These are phyloP conservation scores for Sonneratia alba DNA, from an alignment of 345 rosid genomes.

Conservation along the genomic window DNA sequence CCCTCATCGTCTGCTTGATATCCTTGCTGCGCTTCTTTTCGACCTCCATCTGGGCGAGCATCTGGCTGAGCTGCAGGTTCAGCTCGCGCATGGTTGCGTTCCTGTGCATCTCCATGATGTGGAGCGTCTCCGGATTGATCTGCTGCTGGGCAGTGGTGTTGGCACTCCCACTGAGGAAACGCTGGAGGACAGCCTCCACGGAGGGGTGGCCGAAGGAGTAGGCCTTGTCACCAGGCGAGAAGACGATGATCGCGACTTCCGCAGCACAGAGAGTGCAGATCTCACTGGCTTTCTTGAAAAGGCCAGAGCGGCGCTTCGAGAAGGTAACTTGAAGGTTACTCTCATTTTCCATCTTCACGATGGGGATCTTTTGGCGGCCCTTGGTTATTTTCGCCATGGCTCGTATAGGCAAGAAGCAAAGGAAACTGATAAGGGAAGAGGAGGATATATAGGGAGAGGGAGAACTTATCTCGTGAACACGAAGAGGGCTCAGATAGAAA, in stretches of 20 bases:
- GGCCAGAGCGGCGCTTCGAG: conserved; percentile 44
- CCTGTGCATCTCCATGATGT: conserved; percentile 23
- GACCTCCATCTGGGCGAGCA: conserved; percentile 17
- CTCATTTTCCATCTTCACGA: conserved; percentile 24
- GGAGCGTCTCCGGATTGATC: neutral
- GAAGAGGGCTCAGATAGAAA: neutral
- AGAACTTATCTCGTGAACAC: neutral
- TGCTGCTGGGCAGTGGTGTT: neutral
- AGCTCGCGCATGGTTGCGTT: conserved; percentile 20
- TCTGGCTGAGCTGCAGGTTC: conserved; percentile 15
- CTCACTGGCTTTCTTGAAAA: conserved; percentile 52
- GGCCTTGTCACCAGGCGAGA: conserved; percentile 38
- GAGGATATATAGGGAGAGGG: neutral
- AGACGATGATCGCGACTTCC: conserved; percentile 30
- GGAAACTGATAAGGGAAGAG: neutral
- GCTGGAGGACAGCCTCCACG: conserved; percentile 25
- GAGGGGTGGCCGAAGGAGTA: conserved; percentile 56
- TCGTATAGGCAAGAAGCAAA: neutral
- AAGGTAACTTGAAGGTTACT: conserved; percentile 44
- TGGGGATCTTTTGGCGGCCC: conserved; percentile 32
- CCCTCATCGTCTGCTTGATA: conserved; percentile 12
- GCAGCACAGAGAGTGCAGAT: conserved; percentile 41
- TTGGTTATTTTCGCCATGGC: conserved; percentile 16
- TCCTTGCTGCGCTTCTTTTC: conserved; percentile 22
- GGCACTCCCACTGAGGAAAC: conserved; percentile 16